phyloP scores from a whole-genome alignment of 441 rosid genomes.

The Gossypium davidsonii region DNA sequence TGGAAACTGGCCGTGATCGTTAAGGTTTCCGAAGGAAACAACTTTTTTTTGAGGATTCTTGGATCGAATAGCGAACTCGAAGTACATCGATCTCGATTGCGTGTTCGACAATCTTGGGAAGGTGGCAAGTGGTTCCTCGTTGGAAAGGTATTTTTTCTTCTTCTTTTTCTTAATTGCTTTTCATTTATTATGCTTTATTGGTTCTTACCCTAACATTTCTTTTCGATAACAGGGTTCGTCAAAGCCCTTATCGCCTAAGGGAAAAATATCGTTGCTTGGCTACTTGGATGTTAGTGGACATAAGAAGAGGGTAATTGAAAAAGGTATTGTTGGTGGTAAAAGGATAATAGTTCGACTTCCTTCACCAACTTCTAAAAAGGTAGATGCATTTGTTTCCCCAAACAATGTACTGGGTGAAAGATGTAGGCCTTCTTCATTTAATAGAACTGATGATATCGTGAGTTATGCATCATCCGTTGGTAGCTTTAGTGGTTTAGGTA shows the following conservation, averaged over 20 bases:
- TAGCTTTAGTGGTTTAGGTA: conserved; percentile 58
- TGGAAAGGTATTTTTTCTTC: conserved; percentile 29
- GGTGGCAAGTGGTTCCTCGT: conserved; percentile 36
- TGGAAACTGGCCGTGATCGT: conserved; percentile 40
- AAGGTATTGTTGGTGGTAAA: conserved; percentile 14
- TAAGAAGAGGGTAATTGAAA: conserved; percentile 34
- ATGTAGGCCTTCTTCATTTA: conserved; percentile 31
- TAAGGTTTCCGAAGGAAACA: conserved; percentile 14
- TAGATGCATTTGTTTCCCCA: conserved; percentile 49
- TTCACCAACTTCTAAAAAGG: conserved; percentile 31
- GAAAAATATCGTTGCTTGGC: conserved; percentile 27
- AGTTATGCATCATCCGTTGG: conserved; percentile 57
- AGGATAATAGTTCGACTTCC: conserved; percentile 18
- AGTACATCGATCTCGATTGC: conserved; percentile 28
- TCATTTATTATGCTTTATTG: not conserved
- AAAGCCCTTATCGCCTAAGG: conserved; percentile 35
- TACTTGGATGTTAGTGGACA: conserved; percentile 32
- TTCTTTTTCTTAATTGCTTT: not conserved
- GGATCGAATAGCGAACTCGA: conserved; percentile 21
- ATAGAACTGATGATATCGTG: conserved; percentile 37
- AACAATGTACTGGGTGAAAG: conserved; percentile 35
- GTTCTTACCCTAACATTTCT: not conserved
- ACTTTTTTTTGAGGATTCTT: conserved; percentile 27
- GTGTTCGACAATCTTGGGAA: conserved; percentile 41
- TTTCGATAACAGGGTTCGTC: conserved; percentile 15